Evolutionary conservation across 2,329 filamentous ascomycete genomes (phyloP).

Genomic region (Pseudocercospora fuligena): DNA sequence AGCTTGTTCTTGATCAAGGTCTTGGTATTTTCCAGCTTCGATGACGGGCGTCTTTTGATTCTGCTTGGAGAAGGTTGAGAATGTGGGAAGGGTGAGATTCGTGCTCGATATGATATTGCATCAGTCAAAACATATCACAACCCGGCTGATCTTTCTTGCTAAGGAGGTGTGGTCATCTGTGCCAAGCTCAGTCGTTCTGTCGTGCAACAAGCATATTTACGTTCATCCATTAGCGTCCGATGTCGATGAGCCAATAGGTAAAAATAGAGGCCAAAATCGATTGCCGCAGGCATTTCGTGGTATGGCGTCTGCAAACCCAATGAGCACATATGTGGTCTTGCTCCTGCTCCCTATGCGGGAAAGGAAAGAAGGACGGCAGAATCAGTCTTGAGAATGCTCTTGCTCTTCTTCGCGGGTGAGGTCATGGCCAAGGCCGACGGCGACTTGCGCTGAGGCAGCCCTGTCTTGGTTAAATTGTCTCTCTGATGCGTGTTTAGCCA

Average conservation of each 20-base stretch:
- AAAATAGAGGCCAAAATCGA: no score
- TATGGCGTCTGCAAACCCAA: no score
- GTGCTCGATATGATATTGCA: not conserved
- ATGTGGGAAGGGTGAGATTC: not conserved
- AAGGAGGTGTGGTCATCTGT: not conserved
- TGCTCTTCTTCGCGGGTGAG: no score
- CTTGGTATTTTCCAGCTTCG: not conserved
- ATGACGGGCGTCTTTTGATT: not conserved
- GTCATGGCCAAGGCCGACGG: no score
- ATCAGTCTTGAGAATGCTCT: no score
- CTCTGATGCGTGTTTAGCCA: no score
- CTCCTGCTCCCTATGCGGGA: no score
- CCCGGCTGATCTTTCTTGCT: not conserved
- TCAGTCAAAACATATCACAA: not conserved
- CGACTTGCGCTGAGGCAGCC: no score
- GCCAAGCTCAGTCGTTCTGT: conserved; percentile 3
- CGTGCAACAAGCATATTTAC: conserved; percentile 7
- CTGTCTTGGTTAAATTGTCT: no score
- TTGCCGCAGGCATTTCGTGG: no score
- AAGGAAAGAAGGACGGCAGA: no score
- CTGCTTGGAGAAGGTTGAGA: not conserved
- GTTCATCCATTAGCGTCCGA: not conserved
- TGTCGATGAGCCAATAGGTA: not conserved
- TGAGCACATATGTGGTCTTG: no score
- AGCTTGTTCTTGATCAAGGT: conserved; percentile 3